Evolutionary conservation across 331 rosid species (phyloP).

Genomic region (Spiraea crenata): DNA sequence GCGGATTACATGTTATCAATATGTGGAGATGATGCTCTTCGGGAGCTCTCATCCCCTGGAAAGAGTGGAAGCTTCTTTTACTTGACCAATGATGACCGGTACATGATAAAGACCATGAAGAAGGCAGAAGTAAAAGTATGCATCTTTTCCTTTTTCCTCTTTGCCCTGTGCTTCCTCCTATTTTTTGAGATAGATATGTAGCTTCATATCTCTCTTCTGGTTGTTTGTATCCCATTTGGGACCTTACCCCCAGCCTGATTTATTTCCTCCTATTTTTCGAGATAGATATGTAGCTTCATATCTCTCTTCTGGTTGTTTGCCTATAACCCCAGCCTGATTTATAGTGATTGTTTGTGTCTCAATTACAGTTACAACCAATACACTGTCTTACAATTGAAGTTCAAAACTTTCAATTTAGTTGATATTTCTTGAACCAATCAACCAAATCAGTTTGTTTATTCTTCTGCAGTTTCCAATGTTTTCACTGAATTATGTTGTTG

Average conservation of each 20-base stretch:
- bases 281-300: not conserved
- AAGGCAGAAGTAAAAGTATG: slow-evolving; percentile 91
- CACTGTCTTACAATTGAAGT: not conserved
- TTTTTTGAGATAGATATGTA: not conserved
- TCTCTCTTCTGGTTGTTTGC: not conserved
- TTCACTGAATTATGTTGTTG: not conserved
- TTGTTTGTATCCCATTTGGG: not conserved
- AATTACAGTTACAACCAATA: not conserved
- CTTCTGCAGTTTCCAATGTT: not conserved
- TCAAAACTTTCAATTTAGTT: not conserved
- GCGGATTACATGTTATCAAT: slow-evolving; percentile 94
- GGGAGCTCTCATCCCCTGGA: slow-evolving; percentile 96
- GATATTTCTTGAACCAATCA: not conserved
- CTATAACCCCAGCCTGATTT: not conserved
- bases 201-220: not conserved
- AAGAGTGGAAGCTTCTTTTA: slow-evolving; percentile 98
- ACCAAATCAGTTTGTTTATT: not conserved
- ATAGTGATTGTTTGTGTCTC: not conserved
- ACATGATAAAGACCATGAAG: slow-evolving; percentile 96
- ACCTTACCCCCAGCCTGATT: no score
- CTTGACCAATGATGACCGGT: slow-evolving; percentile 83
- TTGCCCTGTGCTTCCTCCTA: slow-evolving; percentile 9
- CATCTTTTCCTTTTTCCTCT: slow-evolving; percentile 11
- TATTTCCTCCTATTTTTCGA: slow-evolving; percentile 4
- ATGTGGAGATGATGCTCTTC: slow-evolving; percentile 87